These are phyloP conservation scores for Wilcoxina mikolae DNA, from an alignment of 495 filamentous ascomycete species.

Conservation along the genomic window DNA sequence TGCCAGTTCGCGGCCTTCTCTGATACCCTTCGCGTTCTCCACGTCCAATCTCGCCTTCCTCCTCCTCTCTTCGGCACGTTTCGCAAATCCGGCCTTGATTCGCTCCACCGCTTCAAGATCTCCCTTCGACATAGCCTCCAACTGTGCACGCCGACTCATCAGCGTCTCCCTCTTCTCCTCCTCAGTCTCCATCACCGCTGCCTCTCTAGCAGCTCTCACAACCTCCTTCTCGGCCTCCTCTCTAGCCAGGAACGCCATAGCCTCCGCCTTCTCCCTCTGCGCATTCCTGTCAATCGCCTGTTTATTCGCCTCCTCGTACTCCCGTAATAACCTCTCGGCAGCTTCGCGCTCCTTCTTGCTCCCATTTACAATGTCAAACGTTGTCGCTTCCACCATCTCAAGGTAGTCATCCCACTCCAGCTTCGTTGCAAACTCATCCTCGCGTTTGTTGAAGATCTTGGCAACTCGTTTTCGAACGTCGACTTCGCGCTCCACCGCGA, in stretches of 20 bases:
- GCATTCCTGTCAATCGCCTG: constrained; percentile 43
- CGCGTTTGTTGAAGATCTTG: constrained; percentile 66
- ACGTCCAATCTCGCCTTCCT: constrained; percentile 42
- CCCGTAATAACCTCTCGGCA: constrained; percentile 52
- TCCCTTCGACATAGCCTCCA: constrained; percentile 38
- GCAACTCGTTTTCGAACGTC: constrained; percentile 74
- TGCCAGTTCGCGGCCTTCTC: constrained; percentile 32
- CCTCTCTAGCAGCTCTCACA: constrained; percentile 33
- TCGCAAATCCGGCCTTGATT: constrained; percentile 49
- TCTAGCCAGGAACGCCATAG: constrained; percentile 39
- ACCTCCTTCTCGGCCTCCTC: constrained; percentile 48
- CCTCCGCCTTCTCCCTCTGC: constrained; percentile 40
- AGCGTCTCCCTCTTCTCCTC: constrained; percentile 36
- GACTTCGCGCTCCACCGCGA: constrained; percentile 82
- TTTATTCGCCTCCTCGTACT: constrained; percentile 53
- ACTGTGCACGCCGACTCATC: constrained; percentile 38
- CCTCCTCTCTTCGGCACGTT: constrained; percentile 43
- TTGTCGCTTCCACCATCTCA: constrained; percentile 78
- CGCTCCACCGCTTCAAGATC: constrained; percentile 47
- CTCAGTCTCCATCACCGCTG: constrained; percentile 38
- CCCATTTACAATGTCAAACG: constrained; percentile 68
- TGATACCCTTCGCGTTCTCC: constrained; percentile 37
- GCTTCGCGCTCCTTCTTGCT: constrained; percentile 53
- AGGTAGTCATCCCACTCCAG: constrained; percentile 84
- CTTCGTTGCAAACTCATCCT: constrained; percentile 79